Conservation (phyloP, 2,329 filamentous ascomycete genomes). For the Remersonia thermophila region DNA sequence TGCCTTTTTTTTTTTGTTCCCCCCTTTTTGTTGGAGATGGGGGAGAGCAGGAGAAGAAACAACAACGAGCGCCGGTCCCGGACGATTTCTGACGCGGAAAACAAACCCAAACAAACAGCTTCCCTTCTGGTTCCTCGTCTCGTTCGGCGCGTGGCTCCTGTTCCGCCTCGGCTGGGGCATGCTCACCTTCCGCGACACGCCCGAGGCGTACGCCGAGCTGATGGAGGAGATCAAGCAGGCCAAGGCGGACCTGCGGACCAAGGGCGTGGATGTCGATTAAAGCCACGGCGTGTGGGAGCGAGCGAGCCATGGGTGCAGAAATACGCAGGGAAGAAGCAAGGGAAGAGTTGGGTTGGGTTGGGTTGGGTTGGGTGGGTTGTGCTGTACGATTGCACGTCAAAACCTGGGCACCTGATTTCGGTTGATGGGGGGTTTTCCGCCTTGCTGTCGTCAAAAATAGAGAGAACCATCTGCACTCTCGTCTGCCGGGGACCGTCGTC, state of each 20-base stretch:
- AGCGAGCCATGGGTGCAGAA: too few species aligned
- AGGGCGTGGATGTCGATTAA: constrained; percentile 70
- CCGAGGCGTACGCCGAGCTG: constrained; percentile 78
- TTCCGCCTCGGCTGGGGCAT: constrained; percentile 87
- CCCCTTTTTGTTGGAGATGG: neutral
- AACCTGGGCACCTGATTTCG: too few species aligned
- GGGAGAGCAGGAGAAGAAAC: neutral
- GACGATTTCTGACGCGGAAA: constrained; percentile 3
- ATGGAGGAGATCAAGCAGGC: constrained; percentile 73
- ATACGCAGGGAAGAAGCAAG: neutral
- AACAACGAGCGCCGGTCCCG: neutral
- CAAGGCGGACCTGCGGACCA: constrained; percentile 57
- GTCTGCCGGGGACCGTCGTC: too few species aligned
- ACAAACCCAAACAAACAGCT: constrained; percentile 41
- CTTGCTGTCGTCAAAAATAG: too few species aligned
- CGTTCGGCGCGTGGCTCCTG: constrained; percentile 84
- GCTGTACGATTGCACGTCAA: too few species aligned
- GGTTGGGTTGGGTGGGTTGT: neutral
- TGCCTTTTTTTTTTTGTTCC: too few species aligned
- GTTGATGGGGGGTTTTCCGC: too few species aligned
- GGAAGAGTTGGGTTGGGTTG: neutral
- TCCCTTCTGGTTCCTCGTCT: constrained; percentile 83
- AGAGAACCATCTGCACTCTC: too few species aligned
- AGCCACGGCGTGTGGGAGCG: constrained; percentile 1
- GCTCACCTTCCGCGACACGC: constrained; percentile 92